A percentile compares a stretch with the other conserved stretches of the same genome.
Conservation (phyloP, 1,284 basidiomycete species). For the Coniophora puteana region DNA sequence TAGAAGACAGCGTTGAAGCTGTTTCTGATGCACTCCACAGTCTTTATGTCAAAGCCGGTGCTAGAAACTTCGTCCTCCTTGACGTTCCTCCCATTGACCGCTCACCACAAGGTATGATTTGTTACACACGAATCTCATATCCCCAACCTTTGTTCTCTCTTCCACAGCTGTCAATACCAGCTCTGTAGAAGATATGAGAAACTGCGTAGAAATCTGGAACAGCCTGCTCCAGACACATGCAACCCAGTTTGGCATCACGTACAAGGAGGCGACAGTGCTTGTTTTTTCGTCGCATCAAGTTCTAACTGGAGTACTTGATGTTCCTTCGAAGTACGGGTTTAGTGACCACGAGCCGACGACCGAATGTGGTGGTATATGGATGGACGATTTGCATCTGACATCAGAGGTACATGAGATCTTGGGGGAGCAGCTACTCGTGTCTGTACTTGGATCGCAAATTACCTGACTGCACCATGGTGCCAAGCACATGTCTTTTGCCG, state of each 20-base stretch:
- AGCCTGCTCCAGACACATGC: constrained; percentile 16
- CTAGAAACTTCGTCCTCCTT: background rate
- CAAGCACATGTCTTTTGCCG: no score
- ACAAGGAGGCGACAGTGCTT: constrained; percentile 18
- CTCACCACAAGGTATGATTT: no score
- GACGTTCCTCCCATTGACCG: background rate
- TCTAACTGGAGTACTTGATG: constrained; percentile 30
- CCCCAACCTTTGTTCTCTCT: no score
- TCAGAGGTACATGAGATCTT: constrained; percentile 27
- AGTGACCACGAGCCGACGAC: constrained; percentile 19
- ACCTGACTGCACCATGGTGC: no score
- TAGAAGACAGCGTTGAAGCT: constrained; percentile 16
- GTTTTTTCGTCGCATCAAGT: constrained; percentile 29
- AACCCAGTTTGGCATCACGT: constrained; percentile 18
- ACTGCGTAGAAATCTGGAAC: constrained; percentile 29
- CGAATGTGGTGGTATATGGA: constrained; percentile 31
- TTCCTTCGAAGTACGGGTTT: constrained; percentile 28
- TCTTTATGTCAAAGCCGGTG: constrained; percentile 16
- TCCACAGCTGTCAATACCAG: background rate
- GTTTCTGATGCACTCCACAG: constrained; percentile 20
- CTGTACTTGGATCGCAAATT: no score
- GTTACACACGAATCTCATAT: no score
- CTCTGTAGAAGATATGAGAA: constrained; percentile 12
- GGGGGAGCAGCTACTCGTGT: constrained; percentile 24
- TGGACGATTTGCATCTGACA: constrained; percentile 32